Percentiles rank a stretch among this genome's conserved stretches.
These are phyloP conservation scores for Didymella segeticola DNA, from an alignment of 2,329 filamentous ascomycete genomes.

Conservation along the genomic window DNA sequence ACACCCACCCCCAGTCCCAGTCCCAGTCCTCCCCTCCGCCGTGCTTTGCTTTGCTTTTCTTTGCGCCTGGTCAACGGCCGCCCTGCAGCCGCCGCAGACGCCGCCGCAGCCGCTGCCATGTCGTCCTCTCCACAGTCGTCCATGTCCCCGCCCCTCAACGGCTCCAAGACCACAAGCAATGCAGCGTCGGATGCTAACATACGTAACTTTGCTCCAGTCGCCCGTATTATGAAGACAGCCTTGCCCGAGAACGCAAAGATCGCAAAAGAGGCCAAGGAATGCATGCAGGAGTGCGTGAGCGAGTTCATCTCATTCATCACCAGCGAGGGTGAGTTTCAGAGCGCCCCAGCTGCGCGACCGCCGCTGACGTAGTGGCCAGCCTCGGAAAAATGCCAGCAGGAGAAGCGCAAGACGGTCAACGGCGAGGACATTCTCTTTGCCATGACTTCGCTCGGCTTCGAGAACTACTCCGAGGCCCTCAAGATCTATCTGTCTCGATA, in stretches of 20 bases:
- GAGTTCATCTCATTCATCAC: conserved; percentile 99
- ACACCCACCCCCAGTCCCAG: too few species aligned
- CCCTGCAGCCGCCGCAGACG: conserved; percentile 42
- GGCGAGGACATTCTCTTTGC: conserved; percentile 98
- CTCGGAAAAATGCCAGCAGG: conserved; percentile 98
- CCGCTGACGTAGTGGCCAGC: conserved; percentile 61
- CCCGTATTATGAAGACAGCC: conserved; percentile 98
- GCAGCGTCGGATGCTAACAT: conserved; percentile 84
- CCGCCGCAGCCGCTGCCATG: conserved; percentile 48
- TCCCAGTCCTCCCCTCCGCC: conserved; percentile 37
- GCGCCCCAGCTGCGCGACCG: not conserved
- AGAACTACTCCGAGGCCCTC: conserved; percentile 96
- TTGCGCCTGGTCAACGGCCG: conserved; percentile 46
- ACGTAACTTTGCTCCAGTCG: conserved; percentile 92
- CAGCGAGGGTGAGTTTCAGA: conserved; percentile 79
- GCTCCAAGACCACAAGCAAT: conserved; percentile 38
- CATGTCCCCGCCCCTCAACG: conserved; percentile 41
- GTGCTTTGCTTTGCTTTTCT: conserved; percentile 50
- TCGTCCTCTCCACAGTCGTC: conserved; percentile 51
- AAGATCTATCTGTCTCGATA: conserved; percentile 99
- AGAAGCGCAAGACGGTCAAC: conserved; percentile 99
- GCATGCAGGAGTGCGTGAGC: conserved; percentile 99
- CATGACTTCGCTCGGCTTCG: conserved; percentile 98
- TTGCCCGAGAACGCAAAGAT: conserved; percentile 99
- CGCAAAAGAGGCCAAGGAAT: conserved; percentile 98